Evolutionary conservation across 345 rosid genomes (phyloP), one percentile per base, ranked within the genome.

Genomic region (Punica granatum): DNA sequence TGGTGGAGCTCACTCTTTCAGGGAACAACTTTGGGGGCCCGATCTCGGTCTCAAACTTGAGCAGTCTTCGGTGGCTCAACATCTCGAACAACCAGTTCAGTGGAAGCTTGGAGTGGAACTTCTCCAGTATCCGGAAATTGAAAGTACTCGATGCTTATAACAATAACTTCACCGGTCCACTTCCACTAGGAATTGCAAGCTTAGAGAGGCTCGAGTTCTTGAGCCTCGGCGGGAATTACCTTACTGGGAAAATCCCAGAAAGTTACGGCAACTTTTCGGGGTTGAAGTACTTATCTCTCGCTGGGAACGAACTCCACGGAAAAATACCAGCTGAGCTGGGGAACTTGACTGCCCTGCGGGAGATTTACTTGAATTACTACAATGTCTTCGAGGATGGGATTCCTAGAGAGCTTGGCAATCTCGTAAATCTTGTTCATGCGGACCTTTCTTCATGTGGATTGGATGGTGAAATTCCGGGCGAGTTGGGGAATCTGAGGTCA

Each of bases 201-300:
- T 71, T 85, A 62, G 48, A 69, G 58, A 78, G 75, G 34, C 80
- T 85, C 56, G 79, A 60, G 72, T 69, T 77, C 73, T 66, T 88
- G 78, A 86, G 84, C 75, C 83, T 88, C 37, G 90, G 87, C 31
- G 93, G 93, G 67, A 88, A 88, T 43, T 88, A 71, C 77, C 84
- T 88, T 73, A 18, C 69, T 5, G 93, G 90, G 6, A 60, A 63
- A 25, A 78, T 88, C 42, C 93, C 93, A 6, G 46, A 58, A 9
- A 75, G 76, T 41, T 85, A 78, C 32, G 90, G 90, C 56, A 39
- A 58, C 15, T 53, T 84, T 23, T 48, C 26, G 18, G 73, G 68
- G 31, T 70, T 88, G 64, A 73, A 74, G 77, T 82, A 82, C 70
- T 82, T 88, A 64, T 81, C 85, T 10, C 74, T 85, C 1, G 82